Conservation (phyloP, 495 filamentous ascomycete species). For the Articulospora tetracladia region DNA sequence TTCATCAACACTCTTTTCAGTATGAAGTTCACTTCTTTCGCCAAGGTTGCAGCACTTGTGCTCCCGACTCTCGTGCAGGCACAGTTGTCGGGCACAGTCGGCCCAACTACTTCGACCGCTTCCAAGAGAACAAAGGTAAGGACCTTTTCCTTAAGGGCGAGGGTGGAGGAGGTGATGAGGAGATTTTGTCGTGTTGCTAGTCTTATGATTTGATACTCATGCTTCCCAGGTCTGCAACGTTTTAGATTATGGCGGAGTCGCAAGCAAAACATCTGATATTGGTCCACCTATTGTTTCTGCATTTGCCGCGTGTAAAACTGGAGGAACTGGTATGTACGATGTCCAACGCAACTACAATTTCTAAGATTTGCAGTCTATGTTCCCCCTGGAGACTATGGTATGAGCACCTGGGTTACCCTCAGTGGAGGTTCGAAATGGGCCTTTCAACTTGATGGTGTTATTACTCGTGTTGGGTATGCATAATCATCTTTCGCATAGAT, state of each 20-base stretch:
- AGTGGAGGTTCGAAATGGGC: conserved; percentile 34
- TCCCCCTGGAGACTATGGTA: conserved; percentile 36
- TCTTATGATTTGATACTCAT: no score
- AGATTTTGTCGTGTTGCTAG: no score
- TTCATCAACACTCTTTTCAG: neutral
- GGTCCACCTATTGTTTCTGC: conserved; percentile 42
- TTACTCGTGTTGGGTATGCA: neutral
- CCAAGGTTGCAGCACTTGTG: neutral
- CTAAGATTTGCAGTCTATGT: neutral
- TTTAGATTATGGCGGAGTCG: neutral
- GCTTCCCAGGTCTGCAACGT: conserved; percentile 17
- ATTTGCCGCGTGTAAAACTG: conserved; percentile 40
- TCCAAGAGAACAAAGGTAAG: conserved; percentile 21
- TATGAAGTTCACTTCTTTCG: neutral
- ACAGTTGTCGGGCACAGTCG: conserved; percentile 40
- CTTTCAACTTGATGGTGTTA: conserved; percentile 26
- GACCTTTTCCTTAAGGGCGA: no score
- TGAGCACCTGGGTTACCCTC: conserved; percentile 22
- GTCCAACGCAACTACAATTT: neutral
- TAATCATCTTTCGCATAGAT: neutral
- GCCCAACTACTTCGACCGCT: conserved; percentile 35
- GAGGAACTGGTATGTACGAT: conserved; percentile 21
- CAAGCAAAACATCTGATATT: conserved; percentile 30
- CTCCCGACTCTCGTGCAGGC: conserved; percentile 23
- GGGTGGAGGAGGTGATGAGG: conserved; percentile 18